Evolutionary conservation across 2,329 filamentous ascomycete species (phyloP), one percentile per base, ranked within the genome.

Genomic region (Helminthosporium solani): DNA sequence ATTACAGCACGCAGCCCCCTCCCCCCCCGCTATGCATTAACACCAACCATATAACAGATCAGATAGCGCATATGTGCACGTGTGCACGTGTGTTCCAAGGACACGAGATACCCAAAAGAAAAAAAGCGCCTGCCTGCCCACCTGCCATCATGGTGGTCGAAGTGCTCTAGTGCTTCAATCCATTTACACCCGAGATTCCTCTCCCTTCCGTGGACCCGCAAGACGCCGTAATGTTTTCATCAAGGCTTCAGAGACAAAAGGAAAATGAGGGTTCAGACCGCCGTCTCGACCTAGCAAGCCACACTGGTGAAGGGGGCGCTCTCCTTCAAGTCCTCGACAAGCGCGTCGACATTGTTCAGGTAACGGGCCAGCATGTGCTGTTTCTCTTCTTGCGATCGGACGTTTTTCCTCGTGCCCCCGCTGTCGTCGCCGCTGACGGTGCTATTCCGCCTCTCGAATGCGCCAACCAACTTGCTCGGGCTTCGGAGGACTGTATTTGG

Each of bases 241-340:
- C 12, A 4, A 14, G 8, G 28, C 23, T 25, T 14, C 28, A 31
- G 14, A 15, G 20, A 34, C 6, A 43, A 21, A 30, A 19, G 28
- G 35, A 25, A 23, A 14, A 38, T 34, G 23, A 39, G 34, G 28
- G 23, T 14, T 31, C 28, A 9, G 23, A 8, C 38, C 37, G 14
- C 18, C 16, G 15, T n/a, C 16, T 16, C 12, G 9, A 9, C 21
- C 35, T 57, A 65, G 41, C 58, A 64, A 16, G 58, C 57, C 14
- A 68, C 66, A 36, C 61, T 63, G 9, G 60, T 60, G 47, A 71
- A 71, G 0, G 89, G 86, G 37, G 86, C 85, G 56, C 83, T 87
- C 66, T 88, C 88, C 54, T 85, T 83, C 58, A 96, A 73, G 70
- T 96, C 90, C 66, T 87, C 84, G 43, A 95, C 88, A 49, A 95